phyloP scores from a whole-genome alignment of 2,329 filamentous ascomycete species.

The Aaosphaeria pasadenensis region DNA sequence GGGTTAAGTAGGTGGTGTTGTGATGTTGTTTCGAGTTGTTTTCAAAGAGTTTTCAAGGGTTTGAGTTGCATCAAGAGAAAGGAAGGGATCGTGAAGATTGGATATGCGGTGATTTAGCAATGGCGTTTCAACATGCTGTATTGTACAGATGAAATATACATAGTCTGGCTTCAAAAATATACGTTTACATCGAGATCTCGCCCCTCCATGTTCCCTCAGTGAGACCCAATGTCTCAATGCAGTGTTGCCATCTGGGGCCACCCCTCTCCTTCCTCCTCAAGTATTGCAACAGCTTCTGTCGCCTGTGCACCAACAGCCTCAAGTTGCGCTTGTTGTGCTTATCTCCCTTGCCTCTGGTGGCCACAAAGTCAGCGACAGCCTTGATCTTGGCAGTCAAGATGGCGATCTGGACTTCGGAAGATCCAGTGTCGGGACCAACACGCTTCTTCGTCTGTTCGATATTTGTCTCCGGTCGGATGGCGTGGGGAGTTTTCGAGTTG shows the following conservation, averaged over 20 bases:
- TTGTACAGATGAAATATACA: conserved; percentile 7
- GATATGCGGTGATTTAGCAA: background rate
- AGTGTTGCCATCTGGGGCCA: conserved; percentile 82
- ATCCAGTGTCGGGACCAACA: conserved; percentile 89
- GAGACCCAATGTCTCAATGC: conserved; percentile 80
- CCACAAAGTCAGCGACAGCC: conserved; percentile 69
- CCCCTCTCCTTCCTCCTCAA: conserved; percentile 86
- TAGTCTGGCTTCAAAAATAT: conserved; percentile 59
- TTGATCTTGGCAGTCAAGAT: conserved; percentile 94
- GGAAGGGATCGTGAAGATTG: too few species aligned
- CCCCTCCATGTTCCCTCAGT: conserved; percentile 86
- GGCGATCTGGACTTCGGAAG: conserved; percentile 94
- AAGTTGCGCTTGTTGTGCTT: conserved; percentile 94
- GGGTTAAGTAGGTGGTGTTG: too few species aligned
- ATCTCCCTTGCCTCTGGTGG: conserved; percentile 73
- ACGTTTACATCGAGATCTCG: conserved; percentile 74
- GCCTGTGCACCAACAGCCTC: conserved; percentile 77
- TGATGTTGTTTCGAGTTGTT: too few species aligned
- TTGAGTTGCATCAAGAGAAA: too few species aligned
- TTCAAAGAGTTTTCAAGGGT: too few species aligned
- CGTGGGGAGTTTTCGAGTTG: conserved; percentile 40
- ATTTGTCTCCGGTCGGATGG: conserved; percentile 44
- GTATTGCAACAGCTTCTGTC: conserved; percentile 86
- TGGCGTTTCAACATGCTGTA: background rate
- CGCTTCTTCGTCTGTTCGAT: conserved; percentile 48